Conservation (phyloP, 2,329 filamentous ascomycete genomes). For the Celoporthe dispersa region DNA sequence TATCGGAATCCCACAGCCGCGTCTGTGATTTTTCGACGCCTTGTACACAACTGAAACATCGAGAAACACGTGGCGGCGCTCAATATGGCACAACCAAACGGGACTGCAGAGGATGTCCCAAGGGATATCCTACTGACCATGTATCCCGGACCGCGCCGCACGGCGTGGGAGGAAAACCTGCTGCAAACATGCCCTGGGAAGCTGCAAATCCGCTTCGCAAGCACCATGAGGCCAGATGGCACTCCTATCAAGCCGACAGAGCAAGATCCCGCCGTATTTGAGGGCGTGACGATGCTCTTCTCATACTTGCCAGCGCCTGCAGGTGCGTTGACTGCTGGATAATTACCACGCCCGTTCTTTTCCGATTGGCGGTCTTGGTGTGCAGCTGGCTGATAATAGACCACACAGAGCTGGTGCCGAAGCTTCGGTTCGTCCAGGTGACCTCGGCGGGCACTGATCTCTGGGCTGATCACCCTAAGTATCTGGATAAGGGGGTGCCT, state of each 20-base stretch:
- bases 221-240: conserved; percentile 31
- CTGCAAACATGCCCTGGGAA: conserved; percentile 14
- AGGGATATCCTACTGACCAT: conserved; percentile 22
- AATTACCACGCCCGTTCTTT: not conserved
- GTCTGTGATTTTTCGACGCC: not conserved
- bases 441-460: conserved; percentile 45
- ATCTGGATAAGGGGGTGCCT: conserved; percentile 37
- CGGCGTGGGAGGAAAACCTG: conserved; percentile 21
- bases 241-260: conserved; percentile 33
- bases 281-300: conserved; percentile 43
- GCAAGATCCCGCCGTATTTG: conserved; percentile 37
- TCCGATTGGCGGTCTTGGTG: not conserved
- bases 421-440: conserved; percentile 46
- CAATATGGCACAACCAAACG: not conserved
- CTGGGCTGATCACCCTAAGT: conserved; percentile 41
- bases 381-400: not conserved
- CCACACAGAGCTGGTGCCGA: conserved; percentile 34
- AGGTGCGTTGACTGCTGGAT: not conserved
- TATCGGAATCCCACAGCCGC: not conserved
- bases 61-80: not conserved
- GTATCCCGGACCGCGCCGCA: conserved; percentile 13
- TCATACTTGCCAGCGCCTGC: conserved; percentile 38
- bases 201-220: conserved; percentile 40
- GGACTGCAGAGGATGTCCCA: not conserved
- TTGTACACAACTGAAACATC: not conserved